Percentiles rank a stretch among this genome's conserved stretches.
Conservation (phyloP, 208 protist species). For the Tritrichomonas foetus region DNA sequence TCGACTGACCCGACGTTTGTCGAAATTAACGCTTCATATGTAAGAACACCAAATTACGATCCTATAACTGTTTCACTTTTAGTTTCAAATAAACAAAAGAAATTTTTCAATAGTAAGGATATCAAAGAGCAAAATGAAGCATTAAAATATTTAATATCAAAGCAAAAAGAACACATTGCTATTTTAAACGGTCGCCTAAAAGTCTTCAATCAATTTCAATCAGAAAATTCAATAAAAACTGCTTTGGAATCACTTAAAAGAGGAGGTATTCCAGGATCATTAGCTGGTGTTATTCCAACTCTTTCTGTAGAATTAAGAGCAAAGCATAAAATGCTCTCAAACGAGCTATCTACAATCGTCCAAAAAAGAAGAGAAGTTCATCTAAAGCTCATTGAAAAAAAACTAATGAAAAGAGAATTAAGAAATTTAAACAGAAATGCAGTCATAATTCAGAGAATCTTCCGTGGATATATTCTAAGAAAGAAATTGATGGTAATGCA, state of each 20-base stretch:
- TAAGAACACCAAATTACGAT: not conserved
- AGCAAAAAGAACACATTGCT: not conserved
- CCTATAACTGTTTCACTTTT: not conserved
- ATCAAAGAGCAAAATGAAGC: not conserved
- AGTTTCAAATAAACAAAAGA: constrained; percentile 14
- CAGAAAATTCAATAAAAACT: not conserved
- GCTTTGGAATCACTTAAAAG: not conserved
- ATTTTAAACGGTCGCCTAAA: not conserved
- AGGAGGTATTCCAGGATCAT: not conserved
- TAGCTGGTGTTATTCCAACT: not conserved
- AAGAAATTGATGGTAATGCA: not conserved
- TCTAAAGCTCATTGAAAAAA: no score
- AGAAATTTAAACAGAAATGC: not conserved
- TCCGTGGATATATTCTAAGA: not conserved
- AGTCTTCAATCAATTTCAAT: not conserved
- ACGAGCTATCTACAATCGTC: not conserved
- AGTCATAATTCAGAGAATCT: not conserved
- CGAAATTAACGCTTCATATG: not conserved
- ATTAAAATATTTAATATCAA: not conserved
- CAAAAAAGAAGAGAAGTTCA: not conserved
- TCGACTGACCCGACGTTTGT: not conserved
- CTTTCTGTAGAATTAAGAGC: not conserved
- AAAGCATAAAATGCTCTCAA: not conserved
- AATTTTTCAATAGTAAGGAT: not conserved
- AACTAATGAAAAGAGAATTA: no score